phyloP scores from a whole-genome alignment of 2,329 filamentous ascomycete species.

The Diaporthe sp. region DNA sequence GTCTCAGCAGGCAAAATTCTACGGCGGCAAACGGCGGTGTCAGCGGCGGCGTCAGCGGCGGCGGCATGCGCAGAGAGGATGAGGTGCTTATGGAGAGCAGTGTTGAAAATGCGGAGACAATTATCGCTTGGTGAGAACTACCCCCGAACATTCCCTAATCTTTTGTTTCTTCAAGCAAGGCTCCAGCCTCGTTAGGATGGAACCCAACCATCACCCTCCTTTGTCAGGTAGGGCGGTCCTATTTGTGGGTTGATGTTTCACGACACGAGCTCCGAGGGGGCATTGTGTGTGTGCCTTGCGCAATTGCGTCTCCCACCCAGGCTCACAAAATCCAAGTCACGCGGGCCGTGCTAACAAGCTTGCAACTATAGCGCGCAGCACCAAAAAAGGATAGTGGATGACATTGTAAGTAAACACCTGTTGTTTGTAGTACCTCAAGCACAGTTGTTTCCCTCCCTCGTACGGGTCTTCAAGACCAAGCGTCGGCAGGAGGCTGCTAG shows the following conservation, averaged over 20 bases:
- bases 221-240: background rate
- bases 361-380: slow-evolving; percentile 66
- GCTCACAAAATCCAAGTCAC: background rate
- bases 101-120: slow-evolving; percentile 81
- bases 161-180: background rate
- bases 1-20: slow-evolving; percentile 44
- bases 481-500: no score
- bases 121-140: slow-evolving; percentile 68
- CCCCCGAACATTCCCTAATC: background rate
- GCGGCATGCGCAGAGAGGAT: slow-evolving; percentile 39
- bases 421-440: background rate
- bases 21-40: slow-evolving; percentile 6
- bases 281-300: background rate
- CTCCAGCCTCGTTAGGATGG: background rate
- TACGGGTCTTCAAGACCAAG: background rate
- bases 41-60: slow-evolving; percentile 39
- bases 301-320: background rate
- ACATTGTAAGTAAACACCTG: slow-evolving; percentile 54
- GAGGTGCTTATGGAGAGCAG: slow-evolving; percentile 63
- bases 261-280: background rate
- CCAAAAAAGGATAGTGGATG: slow-evolving; percentile 81
- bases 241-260: background rate
- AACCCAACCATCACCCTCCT: background rate
- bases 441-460: background rate
- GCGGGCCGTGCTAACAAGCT: background rate